Evolutionary conservation across 176 grass and related monocot genomes (phyloP).

Genomic region (Zea mays): DNA sequence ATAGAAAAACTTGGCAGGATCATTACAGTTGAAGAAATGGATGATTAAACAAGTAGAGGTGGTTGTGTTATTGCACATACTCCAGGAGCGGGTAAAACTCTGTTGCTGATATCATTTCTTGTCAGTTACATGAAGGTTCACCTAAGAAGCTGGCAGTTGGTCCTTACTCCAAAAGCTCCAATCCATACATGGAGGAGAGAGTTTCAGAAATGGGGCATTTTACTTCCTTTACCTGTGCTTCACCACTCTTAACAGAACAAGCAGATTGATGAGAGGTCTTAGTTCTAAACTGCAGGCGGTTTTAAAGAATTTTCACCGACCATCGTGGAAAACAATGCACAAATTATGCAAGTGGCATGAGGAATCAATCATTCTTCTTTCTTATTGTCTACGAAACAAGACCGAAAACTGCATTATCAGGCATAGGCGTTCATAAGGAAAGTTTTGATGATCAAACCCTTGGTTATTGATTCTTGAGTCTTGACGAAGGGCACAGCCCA

Average conservation of each 20-base stretch:
- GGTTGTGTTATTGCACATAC: constrained; percentile 92
- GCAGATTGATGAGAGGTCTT: constrained; percentile 27
- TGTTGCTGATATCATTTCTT: constrained; percentile 78
- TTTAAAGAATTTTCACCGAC: constrained; percentile 36
- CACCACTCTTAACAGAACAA: constrained; percentile 40
- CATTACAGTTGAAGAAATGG: constrained; percentile 63
- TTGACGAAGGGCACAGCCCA: too few relatives aligned
- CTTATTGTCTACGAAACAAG: too few relatives aligned
- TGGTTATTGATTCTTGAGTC: too few relatives aligned
- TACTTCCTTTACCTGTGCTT: constrained; percentile 67
- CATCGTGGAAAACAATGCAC: constrained; percentile 34
- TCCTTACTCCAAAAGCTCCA: constrained; percentile 81
- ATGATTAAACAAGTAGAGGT: constrained; percentile 46
- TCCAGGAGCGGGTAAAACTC: constrained; percentile 86
- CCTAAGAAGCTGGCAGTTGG: constrained; percentile 75
- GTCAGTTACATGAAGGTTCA: constrained; percentile 77
- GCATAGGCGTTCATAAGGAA: too few relatives aligned
- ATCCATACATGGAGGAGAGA: constrained; percentile 80
- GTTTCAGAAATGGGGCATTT: constrained; percentile 76
- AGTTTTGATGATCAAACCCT: too few relatives aligned
- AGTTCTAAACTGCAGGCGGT: constrained; percentile 39
- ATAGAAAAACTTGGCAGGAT: constrained; percentile 69
- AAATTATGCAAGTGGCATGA: too few relatives aligned
- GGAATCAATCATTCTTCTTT: too few relatives aligned
- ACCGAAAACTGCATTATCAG: too few relatives aligned